These are phyloP conservation scores for Rhizophagus clarus DNA, from an alignment of 192 early-diverging fungal species.

Conservation along the genomic window DNA sequence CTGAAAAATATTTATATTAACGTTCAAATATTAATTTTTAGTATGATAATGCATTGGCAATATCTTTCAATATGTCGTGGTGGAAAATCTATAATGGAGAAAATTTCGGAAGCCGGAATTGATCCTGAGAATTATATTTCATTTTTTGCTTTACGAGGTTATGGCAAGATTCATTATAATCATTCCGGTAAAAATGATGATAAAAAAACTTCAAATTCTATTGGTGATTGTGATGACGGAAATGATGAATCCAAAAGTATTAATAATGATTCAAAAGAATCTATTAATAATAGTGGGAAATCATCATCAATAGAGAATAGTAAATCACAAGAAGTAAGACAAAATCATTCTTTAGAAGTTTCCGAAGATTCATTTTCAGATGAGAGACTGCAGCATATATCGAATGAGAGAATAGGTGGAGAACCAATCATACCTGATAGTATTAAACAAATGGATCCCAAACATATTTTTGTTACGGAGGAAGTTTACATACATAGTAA, in stretches of 20 bases:
- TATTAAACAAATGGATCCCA: not conserved
- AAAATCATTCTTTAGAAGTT: not conserved
- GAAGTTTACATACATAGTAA: conserved; percentile 89
- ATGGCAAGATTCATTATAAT: conserved; percentile 65
- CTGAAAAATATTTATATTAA: not conserved
- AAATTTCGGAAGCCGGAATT: conserved; percentile 56
- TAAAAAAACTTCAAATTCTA: not conserved
- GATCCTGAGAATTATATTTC: conserved; percentile 66
- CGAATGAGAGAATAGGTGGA: not conserved
- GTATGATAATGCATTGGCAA: conserved; percentile 81
- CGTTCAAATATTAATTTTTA: conserved; percentile 3
- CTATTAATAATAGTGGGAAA: too few relatives aligned
- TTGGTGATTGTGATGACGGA: not conserved
- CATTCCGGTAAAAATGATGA: conserved; percentile 15
- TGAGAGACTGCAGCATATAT: not conserved
- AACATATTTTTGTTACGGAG: conserved; percentile 64
- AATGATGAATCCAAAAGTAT: too few relatives aligned
- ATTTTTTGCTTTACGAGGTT: conserved; percentile 79
- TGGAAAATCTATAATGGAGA: conserved; percentile 65
- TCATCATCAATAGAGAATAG: too few relatives aligned
- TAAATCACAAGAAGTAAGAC: not conserved
- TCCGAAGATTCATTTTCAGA: not conserved
- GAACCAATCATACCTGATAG: not conserved
- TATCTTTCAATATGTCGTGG: conserved; percentile 81
- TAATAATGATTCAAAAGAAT: too few relatives aligned